Percentiles rank a stretch among this genome's conserved stretches.
phyloP scores from a whole-genome alignment of 768 basidiomycete species.

The Tulasnella sp. region DNA sequence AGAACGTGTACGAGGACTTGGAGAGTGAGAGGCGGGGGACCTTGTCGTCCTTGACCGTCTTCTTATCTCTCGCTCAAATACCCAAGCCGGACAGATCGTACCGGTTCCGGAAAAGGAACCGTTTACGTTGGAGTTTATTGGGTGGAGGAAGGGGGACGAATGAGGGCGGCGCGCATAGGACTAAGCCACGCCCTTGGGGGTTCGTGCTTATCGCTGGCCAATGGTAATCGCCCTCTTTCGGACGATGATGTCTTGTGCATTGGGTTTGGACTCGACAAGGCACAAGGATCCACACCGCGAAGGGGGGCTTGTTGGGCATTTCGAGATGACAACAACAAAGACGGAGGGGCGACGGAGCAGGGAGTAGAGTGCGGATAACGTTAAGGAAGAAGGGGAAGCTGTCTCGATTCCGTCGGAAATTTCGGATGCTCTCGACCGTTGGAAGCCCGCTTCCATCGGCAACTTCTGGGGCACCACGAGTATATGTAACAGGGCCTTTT shows the following conservation, averaged over 20 bases:
- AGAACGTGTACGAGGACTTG: not conserved
- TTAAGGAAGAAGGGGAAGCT: not conserved
- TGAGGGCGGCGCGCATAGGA: not conserved
- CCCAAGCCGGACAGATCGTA: not conserved
- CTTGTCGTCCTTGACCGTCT: not conserved
- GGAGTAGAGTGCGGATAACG: not conserved
- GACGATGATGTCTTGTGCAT: not conserved
- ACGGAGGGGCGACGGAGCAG: not conserved
- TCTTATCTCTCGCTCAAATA: not conserved
- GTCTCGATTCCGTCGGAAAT: not conserved
- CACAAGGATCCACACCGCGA: not conserved
- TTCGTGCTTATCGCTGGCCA: conserved; percentile 7
- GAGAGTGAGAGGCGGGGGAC: not conserved
- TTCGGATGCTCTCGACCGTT: not conserved
- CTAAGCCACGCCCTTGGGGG: not conserved
- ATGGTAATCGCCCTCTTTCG: not conserved
- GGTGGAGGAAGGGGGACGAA: not conserved
- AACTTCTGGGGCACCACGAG: not conserved
- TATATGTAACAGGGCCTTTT: not conserved
- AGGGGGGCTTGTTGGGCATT: not conserved
- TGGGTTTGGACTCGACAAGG: not conserved
- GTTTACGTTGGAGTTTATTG: not conserved
- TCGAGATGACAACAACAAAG: not conserved
- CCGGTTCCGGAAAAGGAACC: not conserved
- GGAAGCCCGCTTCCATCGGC: not conserved